Evolutionary conservation across 163 green algal species (phyloP).

Genomic region (Prototheca cutis): DNA sequence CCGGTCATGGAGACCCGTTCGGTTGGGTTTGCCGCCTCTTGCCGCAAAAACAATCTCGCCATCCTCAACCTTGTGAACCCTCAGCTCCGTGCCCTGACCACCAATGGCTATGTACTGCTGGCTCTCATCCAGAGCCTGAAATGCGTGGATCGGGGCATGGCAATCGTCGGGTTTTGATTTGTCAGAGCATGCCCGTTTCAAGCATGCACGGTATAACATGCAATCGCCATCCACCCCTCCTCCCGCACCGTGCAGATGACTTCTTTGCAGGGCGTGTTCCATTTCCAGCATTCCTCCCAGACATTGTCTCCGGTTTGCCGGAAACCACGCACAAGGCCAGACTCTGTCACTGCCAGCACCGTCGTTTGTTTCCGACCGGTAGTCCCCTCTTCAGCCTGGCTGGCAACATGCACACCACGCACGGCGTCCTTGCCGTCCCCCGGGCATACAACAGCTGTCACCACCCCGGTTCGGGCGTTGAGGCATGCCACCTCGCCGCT

Average conservation of each 20-base stretch:
- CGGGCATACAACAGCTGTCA: too few relatives aligned
- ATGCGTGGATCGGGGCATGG: too few relatives aligned
- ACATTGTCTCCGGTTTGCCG: background rate
- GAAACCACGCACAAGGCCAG: background rate
- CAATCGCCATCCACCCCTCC: too few relatives aligned
- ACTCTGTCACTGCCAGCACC: background rate
- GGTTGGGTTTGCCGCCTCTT: slow-evolving; percentile 47
- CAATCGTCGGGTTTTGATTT: too few relatives aligned
- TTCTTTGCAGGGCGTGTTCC: background rate
- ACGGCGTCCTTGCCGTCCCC: background rate
- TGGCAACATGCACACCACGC: background rate
- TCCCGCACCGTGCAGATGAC: background rate
- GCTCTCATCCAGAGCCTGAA: too few relatives aligned
- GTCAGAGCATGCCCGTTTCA: too few relatives aligned
- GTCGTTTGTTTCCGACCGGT: background rate
- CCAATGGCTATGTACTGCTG: slow-evolving; percentile 27
- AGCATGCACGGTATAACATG: too few relatives aligned
- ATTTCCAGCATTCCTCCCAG: background rate
- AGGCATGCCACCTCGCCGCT: background rate
- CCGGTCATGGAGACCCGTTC: slow-evolving; percentile 40
- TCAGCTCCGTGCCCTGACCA: slow-evolving; percentile 31
- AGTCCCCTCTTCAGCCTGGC: background rate
- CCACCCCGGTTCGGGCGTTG: background rate
- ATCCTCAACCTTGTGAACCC: slow-evolving; percentile 34
- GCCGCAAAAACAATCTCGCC: slow-evolving; percentile 28